Conservation (phyloP, 345 rosid genomes). For the Chamaenerion angustifolium region DNA sequence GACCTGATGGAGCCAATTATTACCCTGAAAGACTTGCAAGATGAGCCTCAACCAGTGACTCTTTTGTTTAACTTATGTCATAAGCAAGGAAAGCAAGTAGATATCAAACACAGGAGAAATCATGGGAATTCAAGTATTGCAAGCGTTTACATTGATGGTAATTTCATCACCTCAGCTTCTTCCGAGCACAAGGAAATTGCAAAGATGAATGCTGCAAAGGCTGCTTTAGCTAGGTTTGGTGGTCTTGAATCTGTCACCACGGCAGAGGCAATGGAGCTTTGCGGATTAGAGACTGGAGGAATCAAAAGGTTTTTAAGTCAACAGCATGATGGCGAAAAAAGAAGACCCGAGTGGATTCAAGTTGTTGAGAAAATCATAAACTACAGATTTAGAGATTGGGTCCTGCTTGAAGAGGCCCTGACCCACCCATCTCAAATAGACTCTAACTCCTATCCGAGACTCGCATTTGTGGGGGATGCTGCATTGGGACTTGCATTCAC, state of each 20-base stretch:
- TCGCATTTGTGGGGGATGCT: slow-evolving; percentile 75
- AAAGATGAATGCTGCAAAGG: slow-evolving; percentile 47
- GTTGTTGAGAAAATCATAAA: slow-evolving; percentile 43
- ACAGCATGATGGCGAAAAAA: neutral
- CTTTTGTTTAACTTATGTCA: slow-evolving; percentile 46
- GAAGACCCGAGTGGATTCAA: slow-evolving; percentile 7
- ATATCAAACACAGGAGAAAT: slow-evolving; percentile 27
- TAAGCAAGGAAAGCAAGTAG: slow-evolving; percentile 39
- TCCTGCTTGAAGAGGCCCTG: slow-evolving; percentile 46
- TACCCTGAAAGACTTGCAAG: slow-evolving; percentile 36
- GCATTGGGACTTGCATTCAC: slow-evolving; percentile 34
- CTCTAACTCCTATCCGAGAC: slow-evolving; percentile 40
- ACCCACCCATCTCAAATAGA: slow-evolving; percentile 46
- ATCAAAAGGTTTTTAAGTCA: neutral
- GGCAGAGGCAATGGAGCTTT: neutral
- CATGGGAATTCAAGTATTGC: slow-evolving; percentile 22
- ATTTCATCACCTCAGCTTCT: slow-evolving; percentile 30
- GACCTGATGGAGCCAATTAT: slow-evolving; percentile 59
- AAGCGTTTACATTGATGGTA: slow-evolving; percentile 37
- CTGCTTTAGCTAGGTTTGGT: slow-evolving; percentile 34
- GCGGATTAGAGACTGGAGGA: neutral
- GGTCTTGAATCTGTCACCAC: slow-evolving; percentile 9
- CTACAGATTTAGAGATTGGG: slow-evolving; percentile 31
- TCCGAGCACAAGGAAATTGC: slow-evolving; percentile 54
- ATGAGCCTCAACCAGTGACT: slow-evolving; percentile 62